A percentile compares a stretch with the other conserved stretches of the same genome.
Evolutionary conservation across 1,284 basidiomycete species (phyloP).

Genomic region (Cystobasidium slooffiae): DNA sequence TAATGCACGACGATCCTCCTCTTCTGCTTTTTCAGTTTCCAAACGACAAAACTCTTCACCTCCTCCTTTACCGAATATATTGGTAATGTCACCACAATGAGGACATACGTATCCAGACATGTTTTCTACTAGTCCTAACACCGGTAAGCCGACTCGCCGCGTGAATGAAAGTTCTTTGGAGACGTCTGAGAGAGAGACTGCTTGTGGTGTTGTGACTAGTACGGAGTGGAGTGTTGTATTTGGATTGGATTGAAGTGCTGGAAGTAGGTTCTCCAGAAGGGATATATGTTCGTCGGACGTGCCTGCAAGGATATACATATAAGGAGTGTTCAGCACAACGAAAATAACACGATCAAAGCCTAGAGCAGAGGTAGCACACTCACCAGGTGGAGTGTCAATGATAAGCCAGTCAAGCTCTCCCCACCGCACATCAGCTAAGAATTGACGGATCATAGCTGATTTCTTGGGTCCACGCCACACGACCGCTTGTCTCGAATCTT

Average conservation of each 20-base stretch:
- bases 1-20: conserved; percentile 62
- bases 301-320: conserved; percentile 62
- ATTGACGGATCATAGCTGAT: conserved; percentile 99
- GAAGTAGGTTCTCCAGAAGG: conserved; percentile 88
- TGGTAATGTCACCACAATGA: conserved; percentile 78
- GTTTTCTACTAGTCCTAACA: conserved; percentile 96
- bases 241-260: conserved; percentile 60
- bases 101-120: conserved; percentile 99
- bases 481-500: conserved; percentile 81
- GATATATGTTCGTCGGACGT: conserved; percentile 99
- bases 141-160: conserved; percentile 77
- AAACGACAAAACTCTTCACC: conserved; percentile 66
- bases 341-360: background rate
- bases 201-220: conserved; percentile 96
- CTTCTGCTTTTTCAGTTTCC: conserved; percentile 45
- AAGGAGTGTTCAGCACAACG: background rate
- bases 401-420: conserved; percentile 94
- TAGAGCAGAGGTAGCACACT: conserved; percentile 52
- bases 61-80: conserved; percentile 93
- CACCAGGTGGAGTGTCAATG: conserved; percentile 96
- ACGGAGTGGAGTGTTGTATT: conserved; percentile 65
- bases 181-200: conserved; percentile 91
- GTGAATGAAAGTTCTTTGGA: conserved; percentile 97
- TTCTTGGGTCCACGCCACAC: conserved; percentile 99
- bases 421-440: conserved; percentile 94